Conservation (phyloP, 2,329 filamentous ascomycete genomes). For the Colletotrichum musicola region DNA sequence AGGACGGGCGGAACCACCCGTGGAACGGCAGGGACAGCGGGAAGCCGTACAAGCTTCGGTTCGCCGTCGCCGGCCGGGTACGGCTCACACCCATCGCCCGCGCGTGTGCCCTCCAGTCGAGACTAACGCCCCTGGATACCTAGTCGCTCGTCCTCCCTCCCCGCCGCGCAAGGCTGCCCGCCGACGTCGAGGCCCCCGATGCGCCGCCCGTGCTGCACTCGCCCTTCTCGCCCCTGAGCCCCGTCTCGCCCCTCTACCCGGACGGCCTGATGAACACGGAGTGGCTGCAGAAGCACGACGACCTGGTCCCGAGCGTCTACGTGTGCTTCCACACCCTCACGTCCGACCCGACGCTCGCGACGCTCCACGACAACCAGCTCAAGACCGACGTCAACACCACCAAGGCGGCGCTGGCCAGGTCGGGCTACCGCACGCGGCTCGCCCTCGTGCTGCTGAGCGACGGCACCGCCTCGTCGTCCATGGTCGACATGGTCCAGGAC, state of each 20-base stretch:
- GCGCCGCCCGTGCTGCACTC: constrained; percentile 80
- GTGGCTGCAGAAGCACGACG: constrained; percentile 92
- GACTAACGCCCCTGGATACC: constrained; percentile 45
- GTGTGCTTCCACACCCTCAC: constrained; percentile 85
- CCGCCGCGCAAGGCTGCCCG: constrained; percentile 66
- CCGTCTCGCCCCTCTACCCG: constrained; percentile 84
- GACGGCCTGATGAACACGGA: constrained; percentile 86
- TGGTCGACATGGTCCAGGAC: constrained; percentile 74
- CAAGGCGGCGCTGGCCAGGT: constrained; percentile 74
- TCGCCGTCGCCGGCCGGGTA: constrained; percentile 86
- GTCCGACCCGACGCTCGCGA: constrained; percentile 78
- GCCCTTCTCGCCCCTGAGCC: constrained; percentile 89
- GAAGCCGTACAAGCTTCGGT: constrained; percentile 71
- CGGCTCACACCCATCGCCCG: constrained; percentile 47
- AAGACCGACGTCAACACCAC: constrained; percentile 88
- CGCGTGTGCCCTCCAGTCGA: constrained; percentile 36
- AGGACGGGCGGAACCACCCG: constrained; percentile 73
- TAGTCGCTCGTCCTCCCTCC: constrained; percentile 69
- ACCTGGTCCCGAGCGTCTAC: constrained; percentile 83
- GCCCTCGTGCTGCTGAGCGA: constrained; percentile 84
- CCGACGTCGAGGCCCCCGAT: constrained; percentile 61
- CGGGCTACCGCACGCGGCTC: constrained; percentile 82
- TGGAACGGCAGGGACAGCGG: constrained; percentile 74
- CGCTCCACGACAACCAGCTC: constrained; percentile 86
- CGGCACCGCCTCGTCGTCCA: constrained; percentile 57